These are phyloP conservation scores for Saitozyma podzolica DNA, from an alignment of 768 basidiomycete species.

Conservation along the genomic window DNA sequence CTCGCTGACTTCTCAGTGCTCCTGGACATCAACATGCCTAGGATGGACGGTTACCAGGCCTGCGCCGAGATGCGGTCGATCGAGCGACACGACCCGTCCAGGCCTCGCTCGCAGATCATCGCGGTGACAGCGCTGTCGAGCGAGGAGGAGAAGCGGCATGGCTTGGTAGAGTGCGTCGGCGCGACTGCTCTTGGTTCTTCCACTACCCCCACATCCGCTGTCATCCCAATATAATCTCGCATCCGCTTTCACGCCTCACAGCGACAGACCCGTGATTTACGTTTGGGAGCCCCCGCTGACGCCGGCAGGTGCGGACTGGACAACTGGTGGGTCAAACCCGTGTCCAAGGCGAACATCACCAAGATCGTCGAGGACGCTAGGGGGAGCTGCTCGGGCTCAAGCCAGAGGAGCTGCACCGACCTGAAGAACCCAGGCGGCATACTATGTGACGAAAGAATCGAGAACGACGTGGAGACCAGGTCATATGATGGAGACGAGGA, in stretches of 20 bases:
- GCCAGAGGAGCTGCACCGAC: too few relatives aligned
- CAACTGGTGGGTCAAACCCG: slow-evolving; percentile 40
- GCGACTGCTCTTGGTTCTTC: not conserved
- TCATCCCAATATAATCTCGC: too few relatives aligned
- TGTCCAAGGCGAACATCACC: slow-evolving; percentile 27
- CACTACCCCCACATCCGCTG: not conserved
- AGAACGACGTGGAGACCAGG: too few relatives aligned
- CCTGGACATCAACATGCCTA: slow-evolving; percentile 51
- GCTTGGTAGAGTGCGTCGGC: slow-evolving; percentile 42
- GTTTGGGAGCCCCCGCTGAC: not conserved
- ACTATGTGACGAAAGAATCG: too few relatives aligned
- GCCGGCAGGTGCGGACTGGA: slow-evolving; percentile 31
- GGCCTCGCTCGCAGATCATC: slow-evolving; percentile 33
- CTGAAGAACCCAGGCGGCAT: too few relatives aligned
- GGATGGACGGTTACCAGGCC: slow-evolving; percentile 45
- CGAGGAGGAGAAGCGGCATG: slow-evolving; percentile 38
- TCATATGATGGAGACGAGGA: too few relatives aligned
- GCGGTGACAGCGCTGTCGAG: slow-evolving; percentile 46
- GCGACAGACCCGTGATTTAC: not conserved
- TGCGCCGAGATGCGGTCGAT: slow-evolving; percentile 39
- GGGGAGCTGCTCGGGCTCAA: slow-evolving; percentile 17
- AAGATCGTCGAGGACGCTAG: slow-evolving; percentile 27
- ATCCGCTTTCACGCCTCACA: too few relatives aligned
- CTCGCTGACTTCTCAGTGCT: slow-evolving; percentile 19
- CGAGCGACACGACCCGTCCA: slow-evolving; percentile 18